Conservation (phyloP, 805 yeast genomes). For the Ogataea polymorpha region DNA sequence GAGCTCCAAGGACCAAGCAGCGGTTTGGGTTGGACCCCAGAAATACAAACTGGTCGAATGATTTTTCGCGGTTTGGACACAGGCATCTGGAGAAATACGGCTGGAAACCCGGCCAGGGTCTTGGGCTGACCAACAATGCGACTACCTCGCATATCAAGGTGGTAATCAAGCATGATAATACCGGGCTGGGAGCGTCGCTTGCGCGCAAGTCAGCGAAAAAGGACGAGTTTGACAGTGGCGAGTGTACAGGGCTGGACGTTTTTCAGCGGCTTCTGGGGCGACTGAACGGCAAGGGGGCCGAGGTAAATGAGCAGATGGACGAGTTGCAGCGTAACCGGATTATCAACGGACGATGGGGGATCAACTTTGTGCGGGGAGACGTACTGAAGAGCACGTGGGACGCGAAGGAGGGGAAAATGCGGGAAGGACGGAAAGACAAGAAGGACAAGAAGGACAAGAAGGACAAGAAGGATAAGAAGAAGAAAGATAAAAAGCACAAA, state of each 20-base stretch:
- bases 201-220: conserved; percentile 44
- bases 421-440: conserved; percentile 25
- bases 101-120: conserved; percentile 89
- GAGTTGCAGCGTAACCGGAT: conserved; percentile 65
- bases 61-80: conserved; percentile 81
- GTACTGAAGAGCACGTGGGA: conserved; percentile 83
- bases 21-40: conserved; percentile 91
- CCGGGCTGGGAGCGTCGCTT: conserved; percentile 86
- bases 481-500: conserved; percentile 30
- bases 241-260: conserved; percentile 86
- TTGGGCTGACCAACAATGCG: conserved; percentile 69
- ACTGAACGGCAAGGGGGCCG: conserved; percentile 80
- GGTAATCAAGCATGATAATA: conserved; percentile 71
- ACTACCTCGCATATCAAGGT: conserved; percentile 82
- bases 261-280: conserved; percentile 89
- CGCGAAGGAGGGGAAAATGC: conserved; percentile 41
- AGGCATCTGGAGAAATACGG: conserved; percentile 78
- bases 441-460: no score
- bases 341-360: conserved; percentile 84
- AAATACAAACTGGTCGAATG: conserved; percentile 92
- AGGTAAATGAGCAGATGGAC: conserved; percentile 61
- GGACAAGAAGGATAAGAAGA: conserved; percentile 28
- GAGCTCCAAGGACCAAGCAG: conserved; percentile 76
- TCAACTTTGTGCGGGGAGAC: conserved; percentile 83
- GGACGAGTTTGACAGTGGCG: conserved; percentile 76